Base-by-base conservation (phyloP, 306 rosid species). In the Pyrus bretschneideri region DNA sequence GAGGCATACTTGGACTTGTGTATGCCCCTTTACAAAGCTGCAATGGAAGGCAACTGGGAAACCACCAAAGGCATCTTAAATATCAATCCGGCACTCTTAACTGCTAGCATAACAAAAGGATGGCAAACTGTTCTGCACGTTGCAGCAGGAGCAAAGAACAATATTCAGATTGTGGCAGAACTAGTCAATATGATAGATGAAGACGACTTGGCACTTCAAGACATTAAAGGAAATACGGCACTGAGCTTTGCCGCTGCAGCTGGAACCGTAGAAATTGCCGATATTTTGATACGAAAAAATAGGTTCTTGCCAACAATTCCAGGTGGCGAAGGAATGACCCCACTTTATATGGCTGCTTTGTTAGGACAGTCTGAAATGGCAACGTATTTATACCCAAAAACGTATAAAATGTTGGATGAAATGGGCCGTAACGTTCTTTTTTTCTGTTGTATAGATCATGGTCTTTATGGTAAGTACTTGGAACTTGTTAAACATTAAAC, bases 21-120 rank as follows among this genome's bases (percentile, higher is more conserved):
- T 45, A 69, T 74, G 17, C 3, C 59, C 15, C 78, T 74, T 19
- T n/a, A 61, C 40, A 62, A 57, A 55, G 74, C 78, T 60, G 76
- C 81, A 14, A 2, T 77, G 4, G 59, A 30, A 18, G 79, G 79
- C 1, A 76, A 82, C 12, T 82, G 79, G 82, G 57, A 68, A 55
- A 29, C 38, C 0, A 60, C 74, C 0, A 40, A 74, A n/a, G 1
- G 0, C 0, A 30, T 78, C 44, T 38, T 74, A 49, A 7, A 2
- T 3, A 1, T 0, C 1, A 1, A 79, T 11, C 23, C 27, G 13
- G 17, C 31, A 4, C 61, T 71, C 10, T 0, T 78, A 11, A n/a
- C 29, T 2, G 11, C n/a, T 9, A 9, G 27, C 49, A 49, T 80
- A 57, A 23, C 79, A 45, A 18, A 55, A 59, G 33, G 2, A 2